Evolutionary conservation across 2,329 filamentous ascomycete genomes (phyloP), one percentile per base, ranked within the genome.

Genomic region (Arthrobotrys megalospora): DNA sequence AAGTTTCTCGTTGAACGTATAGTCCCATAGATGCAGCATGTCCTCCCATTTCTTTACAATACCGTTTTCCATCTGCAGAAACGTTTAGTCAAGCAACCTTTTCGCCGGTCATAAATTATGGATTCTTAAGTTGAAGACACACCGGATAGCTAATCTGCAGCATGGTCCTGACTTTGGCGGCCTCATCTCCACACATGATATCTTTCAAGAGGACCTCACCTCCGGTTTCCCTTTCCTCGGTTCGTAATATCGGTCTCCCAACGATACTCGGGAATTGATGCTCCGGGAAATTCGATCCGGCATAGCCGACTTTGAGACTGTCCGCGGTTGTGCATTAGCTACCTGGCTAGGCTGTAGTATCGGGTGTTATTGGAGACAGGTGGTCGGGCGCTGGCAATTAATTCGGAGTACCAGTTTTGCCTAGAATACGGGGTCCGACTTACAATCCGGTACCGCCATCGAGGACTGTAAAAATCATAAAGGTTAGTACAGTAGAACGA

Each of bases 41-140:
- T 99, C 96, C 82, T 99, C 96, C 96, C 96, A 99, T 84, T 94
- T 94, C 89, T 97, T 98, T 81, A 99, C 94, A 83, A 99, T 98
- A 83, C 96, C 96, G 85, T 99, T 99, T 86, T 99, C 96, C 96
- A 99, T 99, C 90, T 91, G 85, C 76, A 14, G 82, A 28, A 14
- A 19, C 3, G 24, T 24, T 72, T 47, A 70, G 63, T 28, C 32
- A 52, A 43, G 43, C 52, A 62, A 76, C 21, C 14, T 24, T 38
- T 60, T 4, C n/a, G 11, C 16, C 11, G 19, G 19, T 3, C 19
- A 28, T n/a, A 5, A 19, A 55, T 21, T 41, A 32, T 19, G 21
- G 24, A 38, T 1, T 41, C 16, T 6, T 19, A 21, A n/a, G 36
- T 47, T 48, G n/a, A 16, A 16, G 52, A 83, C 88, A 82, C 89